These are phyloP conservation scores for Candida saitoana DNA, from an alignment of 805 yeast species.

Conservation along the genomic window DNA sequence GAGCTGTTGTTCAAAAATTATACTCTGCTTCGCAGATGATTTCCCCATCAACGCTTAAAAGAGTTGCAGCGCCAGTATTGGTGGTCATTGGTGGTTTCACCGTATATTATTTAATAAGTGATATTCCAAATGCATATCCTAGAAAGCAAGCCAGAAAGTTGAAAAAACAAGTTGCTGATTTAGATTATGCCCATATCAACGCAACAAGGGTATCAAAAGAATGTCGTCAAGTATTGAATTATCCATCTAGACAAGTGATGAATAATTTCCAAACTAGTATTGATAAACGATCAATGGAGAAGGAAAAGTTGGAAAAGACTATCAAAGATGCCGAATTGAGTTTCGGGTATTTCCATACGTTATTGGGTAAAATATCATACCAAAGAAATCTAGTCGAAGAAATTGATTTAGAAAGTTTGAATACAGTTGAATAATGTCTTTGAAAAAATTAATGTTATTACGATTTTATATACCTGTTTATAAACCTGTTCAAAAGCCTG, in stretches of 20 bases:
- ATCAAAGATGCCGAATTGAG: slow-evolving; percentile 56
- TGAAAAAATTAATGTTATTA: not conserved
- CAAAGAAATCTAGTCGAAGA: slow-evolving; percentile 41
- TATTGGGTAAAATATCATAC: slow-evolving; percentile 41
- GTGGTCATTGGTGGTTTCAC: slow-evolving; percentile 50
- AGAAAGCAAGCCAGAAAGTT: slow-evolving; percentile 75
- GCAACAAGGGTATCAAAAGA: slow-evolving; percentile 78
- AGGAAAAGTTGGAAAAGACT: slow-evolving; percentile 49
- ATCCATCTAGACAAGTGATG: slow-evolving; percentile 79
- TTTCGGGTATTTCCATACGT: slow-evolving; percentile 48
- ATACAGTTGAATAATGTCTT: slow-evolving; percentile 40
- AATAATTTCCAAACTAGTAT: slow-evolving; percentile 61
- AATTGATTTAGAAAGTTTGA: slow-evolving; percentile 42
- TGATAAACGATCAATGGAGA: slow-evolving; percentile 56
- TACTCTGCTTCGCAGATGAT: slow-evolving; percentile 31
- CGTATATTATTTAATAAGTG: slow-evolving; percentile 62
- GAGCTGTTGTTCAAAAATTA: slow-evolving; percentile 38
- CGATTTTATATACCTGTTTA: not conserved
- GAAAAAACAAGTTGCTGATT: slow-evolving; percentile 52
- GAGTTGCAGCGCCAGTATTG: slow-evolving; percentile 51
- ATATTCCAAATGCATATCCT: slow-evolving; percentile 87
- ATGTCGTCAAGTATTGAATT: slow-evolving; percentile 72
- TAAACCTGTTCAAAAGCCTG: too few relatives aligned
- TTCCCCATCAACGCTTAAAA: slow-evolving; percentile 38
- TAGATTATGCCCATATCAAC: slow-evolving; percentile 77